Evolutionary conservation across 2,329 filamentous ascomycete species (phyloP).

Genomic region (Diaporthe sp.): DNA sequence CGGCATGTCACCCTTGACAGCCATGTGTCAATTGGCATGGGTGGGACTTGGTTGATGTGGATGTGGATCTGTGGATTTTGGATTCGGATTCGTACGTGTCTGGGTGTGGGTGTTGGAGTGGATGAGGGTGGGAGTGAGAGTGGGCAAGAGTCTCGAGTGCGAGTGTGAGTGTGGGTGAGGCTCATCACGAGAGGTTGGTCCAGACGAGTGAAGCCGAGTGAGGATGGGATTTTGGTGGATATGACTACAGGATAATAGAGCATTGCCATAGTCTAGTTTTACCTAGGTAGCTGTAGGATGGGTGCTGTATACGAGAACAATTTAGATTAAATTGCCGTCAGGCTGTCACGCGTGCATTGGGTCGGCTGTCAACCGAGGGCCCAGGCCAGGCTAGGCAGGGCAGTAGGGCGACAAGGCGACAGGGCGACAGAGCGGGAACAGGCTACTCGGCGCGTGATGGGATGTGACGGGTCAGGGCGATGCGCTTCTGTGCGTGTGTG

Average conservation of each 20-base stretch:
- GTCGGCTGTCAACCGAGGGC: constrained; percentile 30
- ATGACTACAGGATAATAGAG: neutral
- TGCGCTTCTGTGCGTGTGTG: neutral
- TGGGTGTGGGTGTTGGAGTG: neutral
- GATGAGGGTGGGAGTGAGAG: neutral
- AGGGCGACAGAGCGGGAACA: neutral
- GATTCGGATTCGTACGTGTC: neutral
- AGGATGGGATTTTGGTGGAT: neutral
- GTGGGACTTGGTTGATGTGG: constrained; percentile 1
- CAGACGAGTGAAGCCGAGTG: neutral
- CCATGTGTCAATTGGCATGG: constrained; percentile 41
- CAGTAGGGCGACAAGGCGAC: neutral
- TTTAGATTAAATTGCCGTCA: constrained; percentile 19
- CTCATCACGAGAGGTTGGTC: constrained; percentile 2
- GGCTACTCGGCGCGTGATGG: neutral
- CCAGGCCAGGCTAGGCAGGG: neutral
- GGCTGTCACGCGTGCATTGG: constrained; percentile 31
- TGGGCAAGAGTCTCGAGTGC: neutral
- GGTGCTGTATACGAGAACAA: constrained; percentile 20
- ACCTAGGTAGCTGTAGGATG: constrained; percentile 1
- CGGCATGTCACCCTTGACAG: constrained; percentile 33
- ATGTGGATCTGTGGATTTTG: constrained; percentile 10
- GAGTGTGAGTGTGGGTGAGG: neutral
- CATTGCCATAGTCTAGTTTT: neutral
- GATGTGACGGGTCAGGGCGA: neutral